These are phyloP conservation scores for Deuterostichococcus epilithicus DNA, from an alignment of 139 green algal species.

Conservation along the genomic window DNA sequence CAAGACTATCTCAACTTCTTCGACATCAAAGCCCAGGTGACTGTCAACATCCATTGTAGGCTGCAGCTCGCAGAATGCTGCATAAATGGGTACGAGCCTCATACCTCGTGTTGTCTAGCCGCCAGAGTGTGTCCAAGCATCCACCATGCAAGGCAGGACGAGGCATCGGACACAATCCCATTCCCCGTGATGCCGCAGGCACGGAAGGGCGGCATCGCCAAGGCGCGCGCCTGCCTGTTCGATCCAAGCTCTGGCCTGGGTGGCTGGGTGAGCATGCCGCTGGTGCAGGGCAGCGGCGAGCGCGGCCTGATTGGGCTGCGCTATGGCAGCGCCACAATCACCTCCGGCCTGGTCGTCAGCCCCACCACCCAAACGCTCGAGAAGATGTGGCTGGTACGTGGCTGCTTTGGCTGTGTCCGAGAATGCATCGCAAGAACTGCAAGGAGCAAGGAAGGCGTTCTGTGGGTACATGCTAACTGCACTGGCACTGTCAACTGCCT, in stretches of 20 bases:
- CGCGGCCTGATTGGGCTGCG: slow-evolving; percentile 43
- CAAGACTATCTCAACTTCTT: slow-evolving; percentile 14
- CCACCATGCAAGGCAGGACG: no score
- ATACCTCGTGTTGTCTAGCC: no score
- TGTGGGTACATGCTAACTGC: no score
- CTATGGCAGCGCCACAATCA: slow-evolving; percentile 43
- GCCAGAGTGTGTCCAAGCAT: no score
- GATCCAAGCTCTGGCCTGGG: slow-evolving; percentile 37
- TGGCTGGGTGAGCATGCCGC: slow-evolving; percentile 41
- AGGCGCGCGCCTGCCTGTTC: slow-evolving; percentile 49
- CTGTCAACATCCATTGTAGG: slow-evolving; percentile 10
- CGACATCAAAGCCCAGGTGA: slow-evolving; percentile 24
- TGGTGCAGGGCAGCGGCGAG: slow-evolving; percentile 11
- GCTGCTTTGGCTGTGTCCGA: no score
- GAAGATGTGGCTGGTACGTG: slow-evolving; percentile 28
- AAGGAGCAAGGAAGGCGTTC: no score
- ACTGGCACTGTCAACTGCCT: no score
- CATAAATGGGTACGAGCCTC: no score
- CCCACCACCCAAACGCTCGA: slow-evolving; percentile 15
- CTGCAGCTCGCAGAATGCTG: neutral
- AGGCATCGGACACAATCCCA: neutral
- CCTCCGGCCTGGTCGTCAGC: slow-evolving; percentile 36
- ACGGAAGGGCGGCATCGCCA: slow-evolving; percentile 14
- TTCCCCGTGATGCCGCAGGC: neutral
- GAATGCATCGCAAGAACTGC: no score